A percentile compares a stretch with the other conserved stretches of the same genome.
Conservation (phyloP, 805 yeast genomes). For the Tetrapisispora taiwanensis region DNA sequence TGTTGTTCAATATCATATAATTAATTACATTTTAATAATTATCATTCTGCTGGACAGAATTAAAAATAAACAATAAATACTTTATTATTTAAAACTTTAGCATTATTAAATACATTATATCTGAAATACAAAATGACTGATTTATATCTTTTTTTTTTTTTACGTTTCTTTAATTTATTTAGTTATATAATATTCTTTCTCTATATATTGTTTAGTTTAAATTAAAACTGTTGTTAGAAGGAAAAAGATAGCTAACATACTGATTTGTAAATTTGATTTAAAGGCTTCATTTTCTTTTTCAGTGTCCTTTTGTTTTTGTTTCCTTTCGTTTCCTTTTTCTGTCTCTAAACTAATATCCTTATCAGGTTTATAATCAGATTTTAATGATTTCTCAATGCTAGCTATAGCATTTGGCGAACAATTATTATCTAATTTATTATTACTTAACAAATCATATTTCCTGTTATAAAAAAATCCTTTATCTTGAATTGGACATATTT, state of each 20-base stretch:
- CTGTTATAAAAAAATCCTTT: slow-evolving; percentile 17
- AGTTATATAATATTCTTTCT: background rate
- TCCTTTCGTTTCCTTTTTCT: background rate
- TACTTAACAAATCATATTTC: background rate
- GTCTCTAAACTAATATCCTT: background rate
- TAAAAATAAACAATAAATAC: too few species aligned
- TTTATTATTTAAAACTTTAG: too few species aligned
- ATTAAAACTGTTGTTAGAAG: background rate
- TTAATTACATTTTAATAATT: too few species aligned
- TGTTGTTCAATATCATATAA: too few species aligned
- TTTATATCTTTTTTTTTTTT: too few species aligned
- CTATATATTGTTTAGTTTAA: background rate
- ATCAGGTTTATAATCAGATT: background rate
- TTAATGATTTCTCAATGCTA: background rate
- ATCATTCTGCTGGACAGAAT: too few species aligned
- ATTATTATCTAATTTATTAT: background rate
- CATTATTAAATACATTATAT: too few species aligned
- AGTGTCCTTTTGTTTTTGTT: background rate
- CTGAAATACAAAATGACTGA: too few species aligned
- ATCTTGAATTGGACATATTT: slow-evolving; percentile 21
- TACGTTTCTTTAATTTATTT: background rate
- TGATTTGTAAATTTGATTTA: background rate
- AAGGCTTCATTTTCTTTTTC: background rate
- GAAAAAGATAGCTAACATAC: background rate
- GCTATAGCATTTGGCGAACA: background rate